A percentile compares a stretch with the other conserved stretches of the same genome.
Evolutionary conservation across 1,284 basidiomycete genomes (phyloP).

Genomic region (Melampsora americana): DNA sequence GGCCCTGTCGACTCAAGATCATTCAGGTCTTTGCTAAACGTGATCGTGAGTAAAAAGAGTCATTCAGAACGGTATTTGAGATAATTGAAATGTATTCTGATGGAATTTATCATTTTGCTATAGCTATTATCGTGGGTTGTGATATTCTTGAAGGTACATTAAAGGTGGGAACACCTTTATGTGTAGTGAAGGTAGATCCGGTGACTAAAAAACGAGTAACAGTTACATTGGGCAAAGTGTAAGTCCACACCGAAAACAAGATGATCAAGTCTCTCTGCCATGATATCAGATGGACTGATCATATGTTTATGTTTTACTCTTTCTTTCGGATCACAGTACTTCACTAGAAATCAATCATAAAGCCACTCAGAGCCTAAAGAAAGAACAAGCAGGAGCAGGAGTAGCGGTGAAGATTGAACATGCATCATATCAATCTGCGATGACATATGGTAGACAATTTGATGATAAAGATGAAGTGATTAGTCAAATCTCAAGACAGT

Average conservation of each 20-base stretch:
- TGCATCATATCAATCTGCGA: slow-evolving; percentile 89
- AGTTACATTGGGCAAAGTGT: slow-evolving; percentile 91
- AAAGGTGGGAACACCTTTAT: slow-evolving; percentile 90
- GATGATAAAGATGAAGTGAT: slow-evolving; percentile 93
- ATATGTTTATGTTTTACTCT: not conserved
- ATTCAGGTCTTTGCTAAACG: slow-evolving; percentile 93
- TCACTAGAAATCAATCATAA: slow-evolving; percentile 95
- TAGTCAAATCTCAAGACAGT: slow-evolving; percentile 82
- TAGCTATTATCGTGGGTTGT: slow-evolving; percentile 78
- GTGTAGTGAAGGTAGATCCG: slow-evolving; percentile 85
- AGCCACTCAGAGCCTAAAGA: slow-evolving; percentile 73
- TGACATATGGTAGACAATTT: slow-evolving; percentile 85
- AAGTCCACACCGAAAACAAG: slow-evolving; percentile 53
- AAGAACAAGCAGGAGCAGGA: slow-evolving; percentile 85
- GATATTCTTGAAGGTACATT: slow-evolving; percentile 91
- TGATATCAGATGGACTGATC: not conserved
- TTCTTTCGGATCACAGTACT: slow-evolving; percentile 61
- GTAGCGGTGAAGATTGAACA: slow-evolving; percentile 99
- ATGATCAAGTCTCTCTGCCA: not conserved
- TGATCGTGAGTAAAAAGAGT: slow-evolving; percentile 65
- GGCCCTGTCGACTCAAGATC: slow-evolving; percentile 90
- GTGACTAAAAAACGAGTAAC: slow-evolving; percentile 84
- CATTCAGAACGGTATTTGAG: not conserved
- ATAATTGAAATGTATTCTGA: not conserved
- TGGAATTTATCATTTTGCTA: not conserved